Evolutionary conservation across 2,329 filamentous ascomycete genomes (phyloP), one percentile per base, ranked within the genome.

Genomic region (Arthrobotrys musiformis): DNA sequence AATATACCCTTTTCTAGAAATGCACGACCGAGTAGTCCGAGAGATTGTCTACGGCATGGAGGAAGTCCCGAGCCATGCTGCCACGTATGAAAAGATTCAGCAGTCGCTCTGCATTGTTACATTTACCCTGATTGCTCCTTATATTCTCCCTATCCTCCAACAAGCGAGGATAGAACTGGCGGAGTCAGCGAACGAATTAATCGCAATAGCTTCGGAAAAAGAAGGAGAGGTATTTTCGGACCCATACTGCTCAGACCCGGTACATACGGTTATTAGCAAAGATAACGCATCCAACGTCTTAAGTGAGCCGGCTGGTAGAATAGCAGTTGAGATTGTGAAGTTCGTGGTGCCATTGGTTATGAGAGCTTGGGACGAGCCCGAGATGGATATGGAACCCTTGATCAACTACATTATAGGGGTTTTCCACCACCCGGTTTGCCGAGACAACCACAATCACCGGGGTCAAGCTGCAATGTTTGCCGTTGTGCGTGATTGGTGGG

Each of bases 221-320:
- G 72, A 76, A 64, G 37, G 56, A 37, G 19, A 78, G 89, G 88
- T 1, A 92, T 76, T 76, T 56, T 60, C 64, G 19, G 90, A 97
- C 79, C 91, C 95, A 81, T 79, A 88, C 66, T 91, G 86, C 79
- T 90, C 89, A 19, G 91, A 97, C 81, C 94, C 94, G 0, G 97
- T 94, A 1, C 94, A 97, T 85, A 96, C 93, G 19, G 97, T 97
- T 93, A 86, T 97, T 67, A 93, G 93, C 75, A 97, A 97, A 85
- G 94, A 97, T 81, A 94, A 97, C 84, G 97, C 97, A 83, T 92
- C 91, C 79, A 96, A 96, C 82, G 86, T 91, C 82, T 97, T 78
- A 97, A 97, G 83, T 93, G 97, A 83, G 88, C 93, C 56, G n/a
- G 94, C 93, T 52, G 94, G 94, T 69, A 91, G 90, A 81, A 89